Base-by-base conservation (phyloP, 2,329 filamentous ascomycete genomes). In the Cladosporium sp. region DNA sequence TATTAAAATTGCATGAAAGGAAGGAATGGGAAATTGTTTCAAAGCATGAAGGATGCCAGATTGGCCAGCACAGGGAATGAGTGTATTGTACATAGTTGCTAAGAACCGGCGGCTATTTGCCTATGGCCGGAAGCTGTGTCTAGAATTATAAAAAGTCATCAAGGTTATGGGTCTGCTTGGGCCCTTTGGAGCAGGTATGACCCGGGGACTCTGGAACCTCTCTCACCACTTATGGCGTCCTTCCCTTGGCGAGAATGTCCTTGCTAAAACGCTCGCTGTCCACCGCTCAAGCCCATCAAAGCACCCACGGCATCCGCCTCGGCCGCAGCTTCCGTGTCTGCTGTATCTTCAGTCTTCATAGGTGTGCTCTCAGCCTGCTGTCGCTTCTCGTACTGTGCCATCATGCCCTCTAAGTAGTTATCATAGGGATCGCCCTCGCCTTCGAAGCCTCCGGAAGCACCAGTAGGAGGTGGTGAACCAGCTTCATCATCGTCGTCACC, bases 381-480 rank as follows among this genome's bases (percentile, higher is more conserved):
- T n/a, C 65, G 61, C 55, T 57, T 57, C 47, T 57, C 55, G 17
- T 57, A 57, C 47, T 57, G 57, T 25, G 63, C 63, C 66, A 69
- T 70, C 57, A 61, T 61, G 34, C 61, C 67, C 3, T 58, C 63
- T 4, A 70, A 39, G 50, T 66, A 70, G 48, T 71, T 71, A 57
- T 71, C 69, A 44, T 70, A 71, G 9, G 69, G 69, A 47, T 70
- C 66, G 8, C 58, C 61, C n/a, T 68, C 68, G 22, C 68, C 69
- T 40, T 70, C 69, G 42, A 70, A 70, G 20, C 67, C 66, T 28
- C 62, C 67, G 40, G 61, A 62, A 34, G 62, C 58, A n/a, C 66
- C 68, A 3, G 65, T 68, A 1, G 66, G 60, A 15, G 68, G 67
- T 6, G 69, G 68, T 28, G 66, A 68, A 10, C 52, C 53, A 7